Base-by-base conservation (phyloP, 1,139 yeast genomes). In the Arxiozyma slooffiae region DNA sequence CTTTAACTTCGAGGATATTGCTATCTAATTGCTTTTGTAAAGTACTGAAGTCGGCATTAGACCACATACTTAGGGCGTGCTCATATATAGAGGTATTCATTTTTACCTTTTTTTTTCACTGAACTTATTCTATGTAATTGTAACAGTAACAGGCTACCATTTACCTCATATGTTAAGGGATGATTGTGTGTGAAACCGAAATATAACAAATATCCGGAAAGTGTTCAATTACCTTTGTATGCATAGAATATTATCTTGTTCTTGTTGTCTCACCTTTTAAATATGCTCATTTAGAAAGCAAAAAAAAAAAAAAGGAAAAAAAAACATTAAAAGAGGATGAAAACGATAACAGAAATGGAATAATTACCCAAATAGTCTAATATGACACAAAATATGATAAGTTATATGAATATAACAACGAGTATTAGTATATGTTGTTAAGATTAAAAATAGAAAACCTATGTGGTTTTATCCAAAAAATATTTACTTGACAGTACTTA, bases 41-140 rank as follows among this genome's bases (percentile, higher is more conserved):
- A 2, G 72, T 66, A 0, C 89, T 79, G 39, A 89, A 70, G 55
- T 84, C 85, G 43, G 87, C 80, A 50, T 81, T 81, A 1, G 85
- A 73, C 97, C 97, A 89, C 20, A 80, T 73, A 56, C 80, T 80
- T 54, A 87, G 71, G 0, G 96, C 96, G 60, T 74, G 77, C 52
- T 78, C 78, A 55, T 79, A 79, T 6, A 62, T 61, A n/a, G 67
- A 58, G 14, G 60, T 53, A 47, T 62, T 61, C 66, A 64, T 62
- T 38, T 7, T 41, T 23, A 4, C 4, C 20, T n/a, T 20, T 41
- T 30, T 30, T 11, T 30, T n/a, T 11, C 2, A n/a, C 36, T 30
- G 36, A 30, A 14, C 9, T 26, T 26, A 14, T 26, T 14, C 30
- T 26, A 3, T 26, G n/a, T 30, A n/a, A 30, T 14, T 14, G 6